Percentiles rank a stretch among this genome's conserved stretches.
Evolutionary conservation across 768 basidiomycete genomes (phyloP).

Genomic region (Arthromyces matolae): DNA sequence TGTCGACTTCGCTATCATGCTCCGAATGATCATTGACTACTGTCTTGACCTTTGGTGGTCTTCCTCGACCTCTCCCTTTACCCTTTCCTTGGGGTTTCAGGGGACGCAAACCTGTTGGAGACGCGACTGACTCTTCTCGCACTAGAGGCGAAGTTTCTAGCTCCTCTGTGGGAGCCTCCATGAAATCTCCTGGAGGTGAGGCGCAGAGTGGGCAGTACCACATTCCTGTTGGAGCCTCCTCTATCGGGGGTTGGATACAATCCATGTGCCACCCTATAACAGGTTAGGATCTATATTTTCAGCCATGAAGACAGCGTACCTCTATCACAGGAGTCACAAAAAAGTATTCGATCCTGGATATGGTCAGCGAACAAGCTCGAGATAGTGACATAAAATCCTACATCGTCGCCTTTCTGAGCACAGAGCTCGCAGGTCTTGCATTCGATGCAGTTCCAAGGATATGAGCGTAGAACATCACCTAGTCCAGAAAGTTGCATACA

Average conservation of each 20-base stretch:
- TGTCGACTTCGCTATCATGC: conserved; percentile 25
- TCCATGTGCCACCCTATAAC: conserved; percentile 77
- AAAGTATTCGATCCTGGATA: conserved; percentile 68
- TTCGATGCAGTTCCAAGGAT: conserved; percentile 85
- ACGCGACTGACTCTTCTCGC: conserved; percentile 41
- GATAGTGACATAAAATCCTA: conserved; percentile 38
- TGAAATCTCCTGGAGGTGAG: conserved; percentile 20
- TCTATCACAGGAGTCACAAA: conserved; percentile 94
- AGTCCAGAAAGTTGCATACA: conserved; percentile 69
- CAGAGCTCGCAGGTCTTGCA: conserved; percentile 94
- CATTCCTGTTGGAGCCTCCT: conserved; percentile 66
- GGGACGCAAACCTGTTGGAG: conserved; percentile 30
- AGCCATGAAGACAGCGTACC: conserved; percentile 41
- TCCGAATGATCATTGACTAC: conserved; percentile 36
- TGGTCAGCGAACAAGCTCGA: conserved; percentile 13
- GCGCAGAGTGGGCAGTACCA: conserved; percentile 75
- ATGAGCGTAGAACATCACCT: conserved; percentile 58
- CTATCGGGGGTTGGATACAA: conserved; percentile 71
- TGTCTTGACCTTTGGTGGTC: conserved; percentile 29
- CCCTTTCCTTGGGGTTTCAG: conserved; percentile 9
- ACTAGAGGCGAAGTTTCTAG: conserved; percentile 9
- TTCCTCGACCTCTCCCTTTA: conserved; percentile 27
- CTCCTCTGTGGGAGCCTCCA: conserved; percentile 8
- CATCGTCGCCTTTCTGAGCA: conserved; percentile 81
- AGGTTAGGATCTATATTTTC: conserved; percentile 2